Percentiles rank a stretch among this genome's conserved stretches.
Conservation (phyloP, 768 basidiomycete genomes). For the Galerina sulciceps region DNA sequence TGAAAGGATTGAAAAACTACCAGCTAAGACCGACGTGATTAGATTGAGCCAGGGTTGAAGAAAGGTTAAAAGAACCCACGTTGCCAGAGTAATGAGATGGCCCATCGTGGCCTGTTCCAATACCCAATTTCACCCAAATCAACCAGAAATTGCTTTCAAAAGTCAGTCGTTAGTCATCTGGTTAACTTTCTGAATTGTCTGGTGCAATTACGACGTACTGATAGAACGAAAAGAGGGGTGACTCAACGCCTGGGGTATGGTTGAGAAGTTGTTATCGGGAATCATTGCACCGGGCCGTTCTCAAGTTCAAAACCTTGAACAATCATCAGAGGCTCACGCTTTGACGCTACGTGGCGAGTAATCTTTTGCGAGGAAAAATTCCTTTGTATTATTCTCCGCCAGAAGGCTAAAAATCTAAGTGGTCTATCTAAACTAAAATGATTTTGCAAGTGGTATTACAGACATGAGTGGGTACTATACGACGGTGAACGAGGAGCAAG, state of each 20-base stretch:
- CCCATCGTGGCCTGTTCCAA: slow-evolving; percentile 54
- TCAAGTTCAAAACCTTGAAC: no score
- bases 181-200: no score
- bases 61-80: slow-evolving; percentile 49
- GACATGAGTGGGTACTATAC: slow-evolving; percentile 5
- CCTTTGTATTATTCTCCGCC: neutral
- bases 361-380: no score
- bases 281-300: no score
- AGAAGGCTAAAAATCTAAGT: slow-evolving; percentile 4
- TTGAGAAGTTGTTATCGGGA: no score
- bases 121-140: neutral
- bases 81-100: slow-evolving; percentile 86
- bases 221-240: no score
- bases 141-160: neutral
- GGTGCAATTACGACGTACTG: no score
- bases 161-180: no score
- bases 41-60: slow-evolving; percentile 1
- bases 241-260: no score
- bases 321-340: no score
- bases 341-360: no score
- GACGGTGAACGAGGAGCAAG: slow-evolving; percentile 4
- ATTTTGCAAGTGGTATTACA: slow-evolving; percentile 8
- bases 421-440: slow-evolving; percentile 8
- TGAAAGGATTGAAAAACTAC: slow-evolving; percentile 22
- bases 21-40: slow-evolving; percentile 30